These are phyloP conservation scores for Kazachstania psychrophila DNA, from an alignment of 805 yeast genomes.

Conservation along the genomic window DNA sequence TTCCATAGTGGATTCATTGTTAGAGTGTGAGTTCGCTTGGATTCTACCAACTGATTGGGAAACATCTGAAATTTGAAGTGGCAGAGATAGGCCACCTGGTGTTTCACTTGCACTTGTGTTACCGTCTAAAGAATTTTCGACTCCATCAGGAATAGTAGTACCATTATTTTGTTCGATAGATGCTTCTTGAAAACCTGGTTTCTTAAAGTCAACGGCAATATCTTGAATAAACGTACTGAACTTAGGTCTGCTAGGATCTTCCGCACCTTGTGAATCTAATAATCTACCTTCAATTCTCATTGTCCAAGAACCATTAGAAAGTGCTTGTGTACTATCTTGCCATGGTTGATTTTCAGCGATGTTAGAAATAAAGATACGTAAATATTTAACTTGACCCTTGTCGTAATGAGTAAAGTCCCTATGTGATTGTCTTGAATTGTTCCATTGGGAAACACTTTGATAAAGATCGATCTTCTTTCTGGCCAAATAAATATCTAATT, in stretches of 20 bases:
- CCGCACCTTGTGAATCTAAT: slow-evolving; percentile 42
- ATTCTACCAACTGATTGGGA: background rate
- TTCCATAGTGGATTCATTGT: background rate
- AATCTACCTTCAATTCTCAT: slow-evolving; percentile 81
- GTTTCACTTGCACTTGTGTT: background rate
- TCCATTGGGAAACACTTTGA: slow-evolving; percentile 46
- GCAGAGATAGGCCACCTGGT: slow-evolving; percentile 3
- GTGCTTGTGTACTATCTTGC: slow-evolving; percentile 37
- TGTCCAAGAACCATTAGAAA: slow-evolving; percentile 54
- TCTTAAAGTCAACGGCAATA: slow-evolving; percentile 64
- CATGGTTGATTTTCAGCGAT: slow-evolving; percentile 83
- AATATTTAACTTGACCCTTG: slow-evolving; percentile 40
- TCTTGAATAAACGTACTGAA: slow-evolving; percentile 78
- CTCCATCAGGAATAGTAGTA: no score
- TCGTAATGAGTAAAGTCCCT: slow-evolving; percentile 25
- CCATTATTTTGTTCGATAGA: background rate
- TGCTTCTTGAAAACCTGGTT: background rate
- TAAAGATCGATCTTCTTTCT: slow-evolving; percentile 81
- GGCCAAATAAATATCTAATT: slow-evolving; percentile 70
- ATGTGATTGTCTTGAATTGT: slow-evolving; percentile 32
- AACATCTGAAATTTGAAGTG: slow-evolving; percentile 1
- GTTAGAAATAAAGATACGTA: slow-evolving; percentile 77
- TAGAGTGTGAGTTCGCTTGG: background rate
- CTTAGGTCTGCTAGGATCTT: slow-evolving; percentile 43
- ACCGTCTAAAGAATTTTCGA: background rate